Base-by-base conservation (phyloP, 2,329 filamentous ascomycete genomes). In the Aschersonia sp. region DNA sequence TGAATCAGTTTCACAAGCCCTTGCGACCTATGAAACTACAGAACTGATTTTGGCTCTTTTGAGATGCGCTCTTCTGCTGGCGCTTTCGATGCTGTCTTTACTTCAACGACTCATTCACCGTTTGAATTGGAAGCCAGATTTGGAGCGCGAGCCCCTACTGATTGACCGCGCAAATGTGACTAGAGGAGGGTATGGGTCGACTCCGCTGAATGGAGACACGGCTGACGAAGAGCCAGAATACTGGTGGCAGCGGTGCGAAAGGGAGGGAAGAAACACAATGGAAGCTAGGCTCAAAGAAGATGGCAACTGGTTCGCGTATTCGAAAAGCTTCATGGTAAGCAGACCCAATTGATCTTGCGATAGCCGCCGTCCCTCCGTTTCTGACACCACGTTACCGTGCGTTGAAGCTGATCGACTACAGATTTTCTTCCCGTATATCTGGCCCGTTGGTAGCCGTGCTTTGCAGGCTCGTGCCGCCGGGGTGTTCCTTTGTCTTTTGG, bases 391-490 rank as follows among this genome's bases (percentile, higher is more conserved):
- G 22, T 22, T 22, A 22, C 22, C 22, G 22, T 22, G 9, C 35
- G 12, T 39, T 39, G 35, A 39, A 39, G 9, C 49, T 50, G 9
- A 50, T 32, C 7, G 10, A 8, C n/a, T n/a, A 11, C 48, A 82
- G 77, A 66, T 90, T 37, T 83, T 94, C 59, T 68, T 89, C 31
- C 86, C 85, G 0, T 85, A 87, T 57, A 69, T 94, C 22, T 89
- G 84, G 78, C 87, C 88, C 1, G 73, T 77, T 46, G 74, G 80
- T 41, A 76, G 83, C 56, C 73, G 70, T 47, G 62, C 66, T 11
- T 72, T 92, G 14, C 85, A 92, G 59, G 60, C 84, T 14, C 80
- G 81, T 47, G 76, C 84, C 22, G 66, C 75, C 9, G 69, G 84
- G 4, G 81, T 92, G 43, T 74, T 75, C 0, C 42, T 84, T 1